Conservation (phyloP, 495 filamentous ascomycete species). For the Daldinia concentrica region DNA sequence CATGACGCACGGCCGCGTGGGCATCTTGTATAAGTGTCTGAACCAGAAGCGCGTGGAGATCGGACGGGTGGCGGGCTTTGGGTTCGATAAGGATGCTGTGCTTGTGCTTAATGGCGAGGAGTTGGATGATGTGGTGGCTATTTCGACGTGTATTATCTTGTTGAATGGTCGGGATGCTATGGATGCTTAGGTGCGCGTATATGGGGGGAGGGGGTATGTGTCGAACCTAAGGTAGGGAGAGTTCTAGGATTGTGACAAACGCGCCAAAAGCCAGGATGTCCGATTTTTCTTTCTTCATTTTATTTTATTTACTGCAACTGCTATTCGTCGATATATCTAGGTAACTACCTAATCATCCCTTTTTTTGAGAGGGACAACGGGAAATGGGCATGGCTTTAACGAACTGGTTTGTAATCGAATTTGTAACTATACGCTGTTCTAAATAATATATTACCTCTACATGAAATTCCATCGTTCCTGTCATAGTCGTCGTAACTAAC, state of each 20-base stretch:
- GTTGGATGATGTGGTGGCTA: conserved; percentile 41
- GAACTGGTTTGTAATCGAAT: conserved; percentile 1
- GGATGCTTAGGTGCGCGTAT: conserved; percentile 27
- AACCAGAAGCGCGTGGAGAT: conserved; percentile 48
- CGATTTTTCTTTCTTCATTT: background rate
- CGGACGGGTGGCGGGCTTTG: conserved; percentile 41
- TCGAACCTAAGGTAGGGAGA: background rate
- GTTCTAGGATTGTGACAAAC: background rate
- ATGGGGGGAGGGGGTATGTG: background rate
- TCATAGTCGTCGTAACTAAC: background rate
- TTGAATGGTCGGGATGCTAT: conserved; percentile 46
- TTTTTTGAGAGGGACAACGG: background rate
- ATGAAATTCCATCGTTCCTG: background rate
- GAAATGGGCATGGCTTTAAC: background rate
- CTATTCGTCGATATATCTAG: background rate
- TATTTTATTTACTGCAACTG: background rate
- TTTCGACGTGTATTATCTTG: conserved; percentile 45
- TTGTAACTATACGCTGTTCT: background rate
- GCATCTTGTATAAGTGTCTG: conserved; percentile 45
- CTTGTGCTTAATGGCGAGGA: conserved; percentile 42
- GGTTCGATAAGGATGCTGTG: conserved; percentile 44
- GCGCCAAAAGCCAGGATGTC: background rate
- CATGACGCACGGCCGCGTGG: conserved; percentile 43
- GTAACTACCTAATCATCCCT: background rate
- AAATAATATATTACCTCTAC: conserved; percentile 19